Percentiles rank a stretch among this genome's conserved stretches.
These are phyloP conservation scores for Melampsora americana DNA, from an alignment of 1,284 basidiomycete species.

Conservation along the genomic window DNA sequence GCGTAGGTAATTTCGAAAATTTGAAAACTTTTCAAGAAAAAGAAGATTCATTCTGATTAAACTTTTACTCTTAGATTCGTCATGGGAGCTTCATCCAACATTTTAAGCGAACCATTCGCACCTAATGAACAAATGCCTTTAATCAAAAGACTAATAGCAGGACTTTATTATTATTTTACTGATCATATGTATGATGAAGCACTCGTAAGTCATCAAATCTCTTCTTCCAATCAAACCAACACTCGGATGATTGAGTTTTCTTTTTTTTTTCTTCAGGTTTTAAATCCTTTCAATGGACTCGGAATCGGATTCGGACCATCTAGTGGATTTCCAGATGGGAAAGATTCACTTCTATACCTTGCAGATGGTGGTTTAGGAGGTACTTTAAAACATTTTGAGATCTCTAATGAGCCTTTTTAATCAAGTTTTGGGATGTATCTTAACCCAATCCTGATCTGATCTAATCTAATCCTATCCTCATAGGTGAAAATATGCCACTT, in stretches of 20 bases:
- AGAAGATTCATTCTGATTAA: too few relatives aligned
- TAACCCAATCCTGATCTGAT: too few relatives aligned
- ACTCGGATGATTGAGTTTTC: too few relatives aligned
- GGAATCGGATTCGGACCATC: slow-evolving; percentile 7
- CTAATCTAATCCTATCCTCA: too few relatives aligned
- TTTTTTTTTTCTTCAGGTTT: slow-evolving; percentile 8
- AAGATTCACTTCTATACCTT: slow-evolving; percentile 22
- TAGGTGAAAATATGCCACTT: slow-evolving; percentile 42
- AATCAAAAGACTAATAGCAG: slow-evolving; percentile 20
- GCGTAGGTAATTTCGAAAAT: slow-evolving; percentile 27
- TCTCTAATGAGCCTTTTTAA: too few relatives aligned
- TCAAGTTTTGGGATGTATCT: too few relatives aligned
- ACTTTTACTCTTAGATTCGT: slow-evolving; percentile 16
- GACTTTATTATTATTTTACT: slow-evolving; percentile 36
- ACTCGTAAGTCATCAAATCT: slow-evolving; percentile 16
- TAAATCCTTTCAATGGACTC: slow-evolving; percentile 35
- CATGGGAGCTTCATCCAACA: slow-evolving; percentile 31
- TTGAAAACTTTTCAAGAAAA: too few relatives aligned
- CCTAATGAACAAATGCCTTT: slow-evolving; percentile 16
- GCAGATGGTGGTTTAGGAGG: slow-evolving; percentile 42
- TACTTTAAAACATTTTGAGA: neutral
- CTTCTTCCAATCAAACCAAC: too few relatives aligned
- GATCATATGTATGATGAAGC: slow-evolving; percentile 39
- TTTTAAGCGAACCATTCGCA: slow-evolving; percentile 37
- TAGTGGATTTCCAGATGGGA: slow-evolving; percentile 39